Conservation (phyloP, 768 basidiomycete species). For the Rubroboletus satanas region DNA sequence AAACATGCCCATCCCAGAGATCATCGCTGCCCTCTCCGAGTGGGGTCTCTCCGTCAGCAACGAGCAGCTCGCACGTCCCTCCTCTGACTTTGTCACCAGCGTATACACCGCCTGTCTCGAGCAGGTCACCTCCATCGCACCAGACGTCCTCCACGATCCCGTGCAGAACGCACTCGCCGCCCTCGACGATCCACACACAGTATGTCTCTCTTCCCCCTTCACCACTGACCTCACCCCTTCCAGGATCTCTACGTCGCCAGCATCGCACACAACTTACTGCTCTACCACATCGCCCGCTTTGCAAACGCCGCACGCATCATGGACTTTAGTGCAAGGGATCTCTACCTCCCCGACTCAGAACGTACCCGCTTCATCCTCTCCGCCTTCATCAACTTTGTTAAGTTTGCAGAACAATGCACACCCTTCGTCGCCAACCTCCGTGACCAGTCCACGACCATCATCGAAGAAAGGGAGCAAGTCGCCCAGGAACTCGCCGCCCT, state of each 20-base stretch:
- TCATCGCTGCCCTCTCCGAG: conserved; percentile 57
- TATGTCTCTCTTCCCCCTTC: conserved; percentile 25
- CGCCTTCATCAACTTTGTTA: conserved; percentile 90
- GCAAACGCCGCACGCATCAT: conserved; percentile 70
- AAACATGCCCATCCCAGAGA: conserved; percentile 59
- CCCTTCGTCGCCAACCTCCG: conserved; percentile 59
- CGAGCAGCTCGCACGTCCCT: conserved; percentile 66
- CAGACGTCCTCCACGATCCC: conserved; percentile 56
- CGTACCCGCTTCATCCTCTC: conserved; percentile 76
- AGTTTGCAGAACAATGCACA: conserved; percentile 76
- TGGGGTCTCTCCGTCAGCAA: conserved; percentile 67
- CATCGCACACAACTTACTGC: conserved; percentile 57
- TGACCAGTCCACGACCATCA: conserved; percentile 51
- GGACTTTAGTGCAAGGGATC: conserved; percentile 73
- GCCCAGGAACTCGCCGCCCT: conserved; percentile 45
- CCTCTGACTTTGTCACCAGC: conserved; percentile 63
- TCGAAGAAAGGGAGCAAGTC: conserved; percentile 60
- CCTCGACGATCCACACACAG: conserved; percentile 52
- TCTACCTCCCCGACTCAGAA: conserved; percentile 66
- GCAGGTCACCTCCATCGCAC: conserved; percentile 62
- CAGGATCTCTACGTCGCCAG: conserved; percentile 67
- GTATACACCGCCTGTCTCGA: conserved; percentile 71
- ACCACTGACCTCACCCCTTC: neutral
- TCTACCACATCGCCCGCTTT: conserved; percentile 73
- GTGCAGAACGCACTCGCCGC: conserved; percentile 51